phyloP scores from a whole-genome alignment of 2,329 filamentous ascomycete genomes.

The Colletotrichum cereale region DNA sequence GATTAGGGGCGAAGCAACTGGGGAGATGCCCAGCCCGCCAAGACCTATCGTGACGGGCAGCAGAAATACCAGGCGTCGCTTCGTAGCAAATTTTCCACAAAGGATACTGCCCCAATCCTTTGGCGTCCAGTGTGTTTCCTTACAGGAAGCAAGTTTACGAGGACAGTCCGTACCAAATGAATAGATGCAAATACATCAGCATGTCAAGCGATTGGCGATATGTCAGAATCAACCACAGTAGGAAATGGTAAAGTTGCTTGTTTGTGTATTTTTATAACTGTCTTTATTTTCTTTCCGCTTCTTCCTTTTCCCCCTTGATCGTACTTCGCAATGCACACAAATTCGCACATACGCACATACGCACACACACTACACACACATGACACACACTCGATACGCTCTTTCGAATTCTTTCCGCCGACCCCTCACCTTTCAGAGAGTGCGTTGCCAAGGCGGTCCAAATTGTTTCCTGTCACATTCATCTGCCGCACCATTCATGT shows the following conservation, averaged over 20 bases:
- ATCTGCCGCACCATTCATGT: background rate
- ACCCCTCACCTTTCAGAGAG: background rate
- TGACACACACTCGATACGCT: slow-evolving; percentile 10
- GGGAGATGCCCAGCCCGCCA: too few relatives aligned
- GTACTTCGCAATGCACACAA: slow-evolving; percentile 8
- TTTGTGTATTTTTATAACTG: slow-evolving; percentile 7
- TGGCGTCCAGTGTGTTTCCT: too few relatives aligned
- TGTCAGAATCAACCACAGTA: too few relatives aligned
- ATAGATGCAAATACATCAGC: background rate
- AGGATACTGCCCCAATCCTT: too few relatives aligned
- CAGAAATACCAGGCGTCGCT: too few relatives aligned
- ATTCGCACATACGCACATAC: slow-evolving; percentile 4
- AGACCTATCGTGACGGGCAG: too few relatives aligned
- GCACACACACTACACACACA: slow-evolving; percentile 5
- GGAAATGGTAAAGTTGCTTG: background rate
- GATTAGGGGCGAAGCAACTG: background rate
- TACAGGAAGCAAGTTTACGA: background rate
- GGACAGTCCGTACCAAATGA: background rate
- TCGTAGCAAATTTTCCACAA: too few relatives aligned
- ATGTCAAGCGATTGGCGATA: background rate
- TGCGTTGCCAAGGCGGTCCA: background rate
- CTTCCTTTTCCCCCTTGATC: background rate
- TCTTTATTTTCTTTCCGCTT: background rate
- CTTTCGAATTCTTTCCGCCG: background rate
- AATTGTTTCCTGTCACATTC: background rate